Evolutionary conservation across 2,329 filamentous ascomycete species (phyloP).

Genomic region (Fusarium phyllophilum): DNA sequence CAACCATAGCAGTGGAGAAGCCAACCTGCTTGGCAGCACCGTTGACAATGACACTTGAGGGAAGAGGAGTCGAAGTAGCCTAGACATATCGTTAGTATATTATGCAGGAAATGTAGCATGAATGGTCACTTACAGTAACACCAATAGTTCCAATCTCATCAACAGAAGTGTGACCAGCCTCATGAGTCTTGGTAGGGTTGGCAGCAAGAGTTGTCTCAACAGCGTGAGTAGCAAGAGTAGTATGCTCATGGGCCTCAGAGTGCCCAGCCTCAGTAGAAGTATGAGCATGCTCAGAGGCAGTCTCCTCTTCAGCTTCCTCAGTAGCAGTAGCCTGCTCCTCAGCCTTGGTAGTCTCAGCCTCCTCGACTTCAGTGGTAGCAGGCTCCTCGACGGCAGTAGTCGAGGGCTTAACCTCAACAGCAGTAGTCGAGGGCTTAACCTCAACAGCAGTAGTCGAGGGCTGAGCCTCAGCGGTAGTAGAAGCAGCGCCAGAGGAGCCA

Average conservation of each 20-base stretch:
- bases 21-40: constrained; percentile 20
- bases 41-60: constrained; percentile 11
- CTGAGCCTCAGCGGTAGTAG: not conserved
- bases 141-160: constrained; percentile 27
- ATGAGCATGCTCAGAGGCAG: not conserved
- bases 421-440: not conserved
- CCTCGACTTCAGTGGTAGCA: not conserved
- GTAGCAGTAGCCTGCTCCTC: not conserved
- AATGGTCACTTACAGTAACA: constrained; percentile 4
- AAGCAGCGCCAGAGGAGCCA: constrained; percentile 6
- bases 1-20: constrained; percentile 1
- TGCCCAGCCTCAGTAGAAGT: not conserved
- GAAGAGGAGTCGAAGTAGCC: constrained; percentile 8
- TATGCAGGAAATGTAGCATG: not conserved
- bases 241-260: not conserved
- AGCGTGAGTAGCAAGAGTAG: not conserved
- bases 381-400: not conserved
- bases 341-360: not conserved
- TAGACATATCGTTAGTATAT: not conserved
- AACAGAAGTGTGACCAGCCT: not conserved
- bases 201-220: not conserved
- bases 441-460: not conserved
- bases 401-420: not conserved
- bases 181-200: not conserved
- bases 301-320: not conserved